Evolutionary conservation across 306 rosid species (phyloP).

Genomic region (cucumber (Cucumis sativus)): DNA sequence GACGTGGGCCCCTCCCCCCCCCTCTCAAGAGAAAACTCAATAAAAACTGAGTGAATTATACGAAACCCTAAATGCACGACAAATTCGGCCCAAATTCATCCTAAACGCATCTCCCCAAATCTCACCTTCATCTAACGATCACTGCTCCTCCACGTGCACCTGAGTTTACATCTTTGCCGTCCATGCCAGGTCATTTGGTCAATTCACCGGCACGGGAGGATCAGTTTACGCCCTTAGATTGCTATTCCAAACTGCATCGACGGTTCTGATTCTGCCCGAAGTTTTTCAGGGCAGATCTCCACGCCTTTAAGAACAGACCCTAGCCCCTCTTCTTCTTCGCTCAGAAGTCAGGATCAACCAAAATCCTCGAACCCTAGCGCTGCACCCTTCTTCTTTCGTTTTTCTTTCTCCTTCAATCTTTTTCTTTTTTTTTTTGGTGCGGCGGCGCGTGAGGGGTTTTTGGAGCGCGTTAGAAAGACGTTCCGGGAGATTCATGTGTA

Average conservation of each 20-base stretch:
- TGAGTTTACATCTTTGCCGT: slow-evolving; percentile 24
- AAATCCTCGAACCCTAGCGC: slow-evolving; percentile 42
- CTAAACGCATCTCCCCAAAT: slow-evolving; percentile 5
- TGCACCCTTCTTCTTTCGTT: background rate
- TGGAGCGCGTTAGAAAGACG: background rate
- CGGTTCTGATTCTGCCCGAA: slow-evolving; percentile 26
- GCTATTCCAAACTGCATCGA: background rate
- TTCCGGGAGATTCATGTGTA: slow-evolving; percentile 24
- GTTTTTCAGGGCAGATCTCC: slow-evolving; percentile 70
- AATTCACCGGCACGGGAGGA: slow-evolving; percentile 20
- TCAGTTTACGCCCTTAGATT: slow-evolving; percentile 11
- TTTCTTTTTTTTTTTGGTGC: no score
- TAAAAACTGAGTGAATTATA: background rate
- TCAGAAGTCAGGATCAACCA: slow-evolving; percentile 53
- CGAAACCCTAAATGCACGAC: slow-evolving; percentile 17
- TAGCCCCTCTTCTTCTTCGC: slow-evolving; percentile 49
- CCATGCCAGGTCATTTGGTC: slow-evolving; percentile 48
- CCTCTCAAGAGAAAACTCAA: background rate
- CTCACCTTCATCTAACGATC: background rate
- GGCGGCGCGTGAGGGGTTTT: slow-evolving; percentile 20
- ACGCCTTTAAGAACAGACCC: slow-evolving; percentile 78
- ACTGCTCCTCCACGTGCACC: slow-evolving; percentile 9
- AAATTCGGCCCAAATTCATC: slow-evolving; percentile 8
- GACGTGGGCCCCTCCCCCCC: background rate
- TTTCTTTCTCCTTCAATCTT: background rate